These are phyloP conservation scores for Lepidopterella palustris DNA, from an alignment of 495 filamentous ascomycete species.

Conservation along the genomic window DNA sequence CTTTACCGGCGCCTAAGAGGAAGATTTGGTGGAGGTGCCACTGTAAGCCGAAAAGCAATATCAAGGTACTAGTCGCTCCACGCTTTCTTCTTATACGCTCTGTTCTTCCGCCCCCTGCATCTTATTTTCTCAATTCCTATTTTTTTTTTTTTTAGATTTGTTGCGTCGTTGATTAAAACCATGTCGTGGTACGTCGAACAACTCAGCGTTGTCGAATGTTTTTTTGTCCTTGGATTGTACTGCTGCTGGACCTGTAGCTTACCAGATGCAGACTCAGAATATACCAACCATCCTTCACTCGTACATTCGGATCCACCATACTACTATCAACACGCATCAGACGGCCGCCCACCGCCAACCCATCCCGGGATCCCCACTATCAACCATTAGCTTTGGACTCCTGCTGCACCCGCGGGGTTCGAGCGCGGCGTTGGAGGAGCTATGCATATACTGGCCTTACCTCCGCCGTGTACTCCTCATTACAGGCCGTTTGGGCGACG, in stretches of 20 bases:
- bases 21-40: not conserved
- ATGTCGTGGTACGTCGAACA: conserved; percentile 1
- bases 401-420: conserved; percentile 25
- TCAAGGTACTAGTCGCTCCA: conserved; percentile 6
- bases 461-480: conserved; percentile 24
- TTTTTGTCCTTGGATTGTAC: conserved; percentile 3
- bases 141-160: not conserved
- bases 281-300: conserved; percentile 18
- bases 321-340: conserved; percentile 12
- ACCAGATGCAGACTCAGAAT: conserved; percentile 24
- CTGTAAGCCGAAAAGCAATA: conserved; percentile 1
- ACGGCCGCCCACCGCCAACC: conserved; percentile 2
- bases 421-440: conserved; percentile 24
- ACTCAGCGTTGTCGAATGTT: not conserved
- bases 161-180: not conserved
- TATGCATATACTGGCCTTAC: conserved; percentile 30
- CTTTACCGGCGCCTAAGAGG: not conserved
- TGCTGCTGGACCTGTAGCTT: conserved; percentile 1
- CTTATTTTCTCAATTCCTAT: not conserved
- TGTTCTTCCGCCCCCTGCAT: not conserved
- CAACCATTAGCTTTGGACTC: conserved; percentile 23
- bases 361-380: conserved; percentile 16
- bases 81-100: not conserved
- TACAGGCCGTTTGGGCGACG: conserved; percentile 25
- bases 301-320: conserved; percentile 16